Base-by-base conservation (phyloP, 441 rosid species). In the California macrophylla region DNA sequence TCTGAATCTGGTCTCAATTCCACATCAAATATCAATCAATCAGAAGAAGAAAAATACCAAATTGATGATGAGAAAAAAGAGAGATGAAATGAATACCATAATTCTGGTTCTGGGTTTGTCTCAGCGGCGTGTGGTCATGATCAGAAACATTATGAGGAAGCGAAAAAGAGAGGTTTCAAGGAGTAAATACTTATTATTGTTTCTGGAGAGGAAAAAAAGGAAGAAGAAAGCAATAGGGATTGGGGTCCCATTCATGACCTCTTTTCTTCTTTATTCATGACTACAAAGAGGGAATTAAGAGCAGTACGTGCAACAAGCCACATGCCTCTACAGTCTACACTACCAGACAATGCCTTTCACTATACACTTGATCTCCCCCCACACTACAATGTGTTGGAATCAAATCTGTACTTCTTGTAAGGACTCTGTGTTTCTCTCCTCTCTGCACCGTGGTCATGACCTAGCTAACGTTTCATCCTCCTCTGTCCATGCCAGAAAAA, bases 81-180 rank as follows among this genome's bases (percentile, higher is more conserved):
- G 42, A 38, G 42, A 38, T 38, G 42, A 38, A 38, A 38, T 38
- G 12, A 9, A 38, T 38, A 38, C 42, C 42, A 38, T 38, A 12
- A 10, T 6, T 38, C 42, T 7, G 6, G 42, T 38, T 38, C 42
- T 38, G 81, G 81, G 63, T 75, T 73, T 42, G 80, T 6, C 13
- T 38, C 36, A 32, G 36, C 4, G 7, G 36, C 36, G 36, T 38
- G 42, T 38, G 42, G 10, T 38, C 12, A 38, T 38, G 12, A 9
- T 38, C 1, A 38, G 42, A 38, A 38, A 2, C 0, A 2, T 8
- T 38, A 6, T 38, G 1, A 6, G 42, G 42, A 38, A 38, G 9
- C 12, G 42, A 38, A 38, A 38, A 38, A 38, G 13, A 38, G 9
- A 38, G 42, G 2, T 82, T 36, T 38, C 12, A 10, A 38, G 9